phyloP scores from a whole-genome alignment of 2,329 filamentous ascomycete species.

The Hypoxylon sp. region DNA sequence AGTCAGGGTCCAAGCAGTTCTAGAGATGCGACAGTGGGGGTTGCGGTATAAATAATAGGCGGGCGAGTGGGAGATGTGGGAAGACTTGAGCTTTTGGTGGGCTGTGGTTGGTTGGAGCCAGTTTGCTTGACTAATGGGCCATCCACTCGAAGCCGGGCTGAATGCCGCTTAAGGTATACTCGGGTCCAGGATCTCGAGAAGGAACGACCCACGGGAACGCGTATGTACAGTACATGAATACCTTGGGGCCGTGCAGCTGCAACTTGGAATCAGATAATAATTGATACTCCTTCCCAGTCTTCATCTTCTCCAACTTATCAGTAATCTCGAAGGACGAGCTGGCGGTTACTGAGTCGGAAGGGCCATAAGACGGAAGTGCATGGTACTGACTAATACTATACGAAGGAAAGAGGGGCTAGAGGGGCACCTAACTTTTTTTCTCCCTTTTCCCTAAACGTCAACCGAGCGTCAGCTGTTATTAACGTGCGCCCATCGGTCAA shows the following conservation, averaged over 20 bases:
- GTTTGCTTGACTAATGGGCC: slow-evolving; percentile 43
- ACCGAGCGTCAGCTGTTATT: slow-evolving; percentile 44
- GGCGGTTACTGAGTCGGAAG: slow-evolving; percentile 1
- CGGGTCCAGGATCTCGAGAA: slow-evolving; percentile 28
- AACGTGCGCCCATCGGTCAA: slow-evolving; percentile 39
- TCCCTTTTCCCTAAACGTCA: slow-evolving; percentile 36
- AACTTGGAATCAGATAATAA: slow-evolving; percentile 36
- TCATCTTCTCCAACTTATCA: slow-evolving; percentile 22
- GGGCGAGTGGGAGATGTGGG: slow-evolving; percentile 30
- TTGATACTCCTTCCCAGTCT: slow-evolving; percentile 22
- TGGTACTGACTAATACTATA: slow-evolving; percentile 38
- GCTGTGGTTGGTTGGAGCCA: slow-evolving; percentile 30
- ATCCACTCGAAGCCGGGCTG: slow-evolving; percentile 37
- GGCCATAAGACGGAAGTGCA: slow-evolving; percentile 9
- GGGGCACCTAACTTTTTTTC: slow-evolving; percentile 9
- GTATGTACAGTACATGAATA: slow-evolving; percentile 29
- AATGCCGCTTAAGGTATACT: slow-evolving; percentile 33
- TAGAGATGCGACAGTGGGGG: slow-evolving; percentile 38
- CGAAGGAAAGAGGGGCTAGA: slow-evolving; percentile 36
- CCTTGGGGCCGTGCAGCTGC: slow-evolving; percentile 7
- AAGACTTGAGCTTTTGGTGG: not conserved
- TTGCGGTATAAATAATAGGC: slow-evolving; percentile 26
- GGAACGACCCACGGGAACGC: slow-evolving; percentile 3
- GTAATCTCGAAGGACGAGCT: slow-evolving; percentile 2
- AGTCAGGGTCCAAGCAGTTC: slow-evolving; percentile 43